A percentile compares a stretch with the other conserved stretches of the same genome.
Evolutionary conservation across 169 alveolate species (phyloP).

Genomic region (Theileria equi): DNA sequence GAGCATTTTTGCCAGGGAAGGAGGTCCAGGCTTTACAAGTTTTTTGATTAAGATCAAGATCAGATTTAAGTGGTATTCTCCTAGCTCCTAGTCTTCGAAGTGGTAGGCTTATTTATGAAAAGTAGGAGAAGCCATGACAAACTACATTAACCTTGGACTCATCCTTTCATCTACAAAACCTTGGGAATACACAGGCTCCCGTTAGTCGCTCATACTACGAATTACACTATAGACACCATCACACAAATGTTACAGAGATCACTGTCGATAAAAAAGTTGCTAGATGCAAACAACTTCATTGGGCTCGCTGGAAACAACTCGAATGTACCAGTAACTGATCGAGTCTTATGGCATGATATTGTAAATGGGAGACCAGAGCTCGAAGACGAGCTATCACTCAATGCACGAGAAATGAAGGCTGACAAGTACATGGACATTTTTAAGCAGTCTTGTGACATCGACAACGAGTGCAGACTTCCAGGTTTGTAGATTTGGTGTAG

Average conservation of each 20-base stretch:
- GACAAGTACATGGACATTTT: conserved; percentile 75
- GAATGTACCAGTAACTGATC: conserved; percentile 57
- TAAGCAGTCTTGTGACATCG: conserved; percentile 75
- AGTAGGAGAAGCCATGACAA: no score
- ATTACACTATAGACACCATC: no score
- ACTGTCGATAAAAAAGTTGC: conserved; percentile 61
- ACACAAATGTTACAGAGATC: conserved; percentile 47
- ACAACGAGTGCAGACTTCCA: conserved; percentile 75
- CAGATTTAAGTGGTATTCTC: no score
- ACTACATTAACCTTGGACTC: no score
- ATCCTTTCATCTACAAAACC: no score
- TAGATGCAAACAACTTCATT: conserved; percentile 69
- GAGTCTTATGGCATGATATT: conserved; percentile 74
- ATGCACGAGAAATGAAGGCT: conserved; percentile 84
- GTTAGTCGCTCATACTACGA: no score
- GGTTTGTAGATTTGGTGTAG: conserved; percentile 25
- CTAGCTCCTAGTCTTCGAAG: no score
- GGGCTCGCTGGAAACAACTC: conserved; percentile 68
- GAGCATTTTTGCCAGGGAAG: no score
- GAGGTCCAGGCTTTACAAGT: no score
- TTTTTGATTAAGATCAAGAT: no score
- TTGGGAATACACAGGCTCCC: no score
- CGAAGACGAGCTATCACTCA: conserved; percentile 74
- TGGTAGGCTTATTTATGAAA: no score
- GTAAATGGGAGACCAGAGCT: conserved; percentile 78